phyloP scores from a whole-genome alignment of 2,329 filamentous ascomycete genomes.

The Arthroderma sp. region DNA sequence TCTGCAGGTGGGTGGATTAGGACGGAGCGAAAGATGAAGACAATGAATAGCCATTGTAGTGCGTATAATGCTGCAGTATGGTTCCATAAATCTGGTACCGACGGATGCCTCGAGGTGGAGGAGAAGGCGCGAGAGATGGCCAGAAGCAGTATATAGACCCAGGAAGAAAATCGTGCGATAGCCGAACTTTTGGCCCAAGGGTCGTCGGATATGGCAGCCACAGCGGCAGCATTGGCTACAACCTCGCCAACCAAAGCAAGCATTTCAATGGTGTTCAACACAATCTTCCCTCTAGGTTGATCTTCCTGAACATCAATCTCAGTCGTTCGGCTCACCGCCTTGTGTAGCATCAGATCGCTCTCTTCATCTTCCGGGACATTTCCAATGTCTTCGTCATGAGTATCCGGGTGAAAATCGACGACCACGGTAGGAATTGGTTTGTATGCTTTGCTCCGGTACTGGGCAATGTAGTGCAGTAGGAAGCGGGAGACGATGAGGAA shows the following conservation, averaged over 20 bases:
- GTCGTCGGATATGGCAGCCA: constrained; percentile 49
- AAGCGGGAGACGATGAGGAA: constrained; percentile 49
- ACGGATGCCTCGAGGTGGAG: constrained; percentile 46
- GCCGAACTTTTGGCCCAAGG: constrained; percentile 44
- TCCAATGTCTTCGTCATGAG: constrained; percentile 45
- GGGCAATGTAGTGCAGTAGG: constrained; percentile 39
- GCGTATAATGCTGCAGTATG: constrained; percentile 80
- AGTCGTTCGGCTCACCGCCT: constrained; percentile 38
- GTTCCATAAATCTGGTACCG: constrained; percentile 70
- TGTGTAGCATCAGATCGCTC: constrained; percentile 39
- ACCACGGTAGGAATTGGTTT: constrained; percentile 26
- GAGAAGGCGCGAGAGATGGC: constrained; percentile 57
- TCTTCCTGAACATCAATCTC: constrained; percentile 50
- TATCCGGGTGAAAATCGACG: constrained; percentile 32
- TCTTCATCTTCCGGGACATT: constrained; percentile 42
- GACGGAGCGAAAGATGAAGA: constrained; percentile 71
- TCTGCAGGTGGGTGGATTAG: constrained; percentile 61
- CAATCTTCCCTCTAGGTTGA: constrained; percentile 58
- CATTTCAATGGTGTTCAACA: constrained; percentile 60
- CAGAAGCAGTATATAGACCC: constrained; percentile 68
- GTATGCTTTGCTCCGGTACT: constrained; percentile 46
- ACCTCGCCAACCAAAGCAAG: constrained; percentile 60
- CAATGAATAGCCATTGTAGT: constrained; percentile 62
- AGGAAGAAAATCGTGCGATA: constrained; percentile 57
- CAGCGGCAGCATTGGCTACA: constrained; percentile 51